Conservation (phyloP, 2,329 filamentous ascomycete species). For the Diaporthe helianthi region DNA sequence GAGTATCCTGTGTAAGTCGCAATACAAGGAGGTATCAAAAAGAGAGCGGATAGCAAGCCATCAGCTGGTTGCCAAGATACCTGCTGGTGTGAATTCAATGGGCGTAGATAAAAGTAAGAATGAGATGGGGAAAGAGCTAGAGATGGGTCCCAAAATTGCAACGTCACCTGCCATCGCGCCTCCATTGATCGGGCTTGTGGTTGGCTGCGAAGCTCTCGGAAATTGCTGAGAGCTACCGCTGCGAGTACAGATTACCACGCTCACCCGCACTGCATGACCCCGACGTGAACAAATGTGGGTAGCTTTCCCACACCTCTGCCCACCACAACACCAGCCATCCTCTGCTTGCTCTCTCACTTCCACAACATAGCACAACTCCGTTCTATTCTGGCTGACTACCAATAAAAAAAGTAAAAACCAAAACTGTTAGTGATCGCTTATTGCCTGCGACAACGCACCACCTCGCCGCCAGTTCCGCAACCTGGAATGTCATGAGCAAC, state of each 20-base stretch:
- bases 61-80: not conserved
- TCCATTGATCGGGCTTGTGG: slow-evolving; percentile 6
- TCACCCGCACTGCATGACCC: not conserved
- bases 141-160: not conserved
- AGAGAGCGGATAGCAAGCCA: too few relatives aligned
- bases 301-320: slow-evolving; percentile 11
- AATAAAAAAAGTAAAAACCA: too few relatives aligned
- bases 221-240: slow-evolving; percentile 10
- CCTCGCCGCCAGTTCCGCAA: not conserved
- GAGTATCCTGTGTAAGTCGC: not conserved
- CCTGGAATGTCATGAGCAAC: slow-evolving; percentile 21
- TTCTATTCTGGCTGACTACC: not conserved
- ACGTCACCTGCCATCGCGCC: slow-evolving; percentile 5
- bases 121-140: not conserved
- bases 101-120: not conserved
- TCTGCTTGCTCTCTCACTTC: not conserved
- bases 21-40: not conserved
- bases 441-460: not conserved
- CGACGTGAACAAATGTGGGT: slow-evolving; percentile 3
- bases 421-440: not conserved
- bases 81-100: not conserved
- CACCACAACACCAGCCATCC: not conserved
- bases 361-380: not conserved
- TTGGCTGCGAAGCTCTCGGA: slow-evolving; percentile 16
- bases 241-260: too few relatives aligned